phyloP scores from a whole-genome alignment of 176 grass and related monocot genomes.

The Carex scoparia region DNA sequence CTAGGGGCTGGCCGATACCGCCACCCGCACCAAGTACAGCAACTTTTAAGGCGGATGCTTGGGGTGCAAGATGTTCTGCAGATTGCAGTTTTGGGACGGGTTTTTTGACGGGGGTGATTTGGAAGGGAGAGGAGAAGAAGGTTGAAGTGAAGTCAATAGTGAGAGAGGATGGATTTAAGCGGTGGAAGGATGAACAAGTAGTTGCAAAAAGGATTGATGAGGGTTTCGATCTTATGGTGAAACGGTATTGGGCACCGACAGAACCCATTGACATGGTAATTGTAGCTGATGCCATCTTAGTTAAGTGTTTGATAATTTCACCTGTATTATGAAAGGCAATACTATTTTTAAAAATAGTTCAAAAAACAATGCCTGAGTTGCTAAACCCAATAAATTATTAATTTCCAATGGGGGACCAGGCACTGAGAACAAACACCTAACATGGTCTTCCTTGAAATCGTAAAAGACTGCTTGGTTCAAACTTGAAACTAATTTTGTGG shows the following conservation, averaged over 20 bases:
- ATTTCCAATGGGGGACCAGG: background rate
- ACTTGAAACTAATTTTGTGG: background rate
- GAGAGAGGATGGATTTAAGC: background rate
- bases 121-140: slow-evolving; percentile 21
- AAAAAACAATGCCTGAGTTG: background rate
- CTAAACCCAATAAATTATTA: background rate
- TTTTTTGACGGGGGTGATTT: slow-evolving; percentile 31
- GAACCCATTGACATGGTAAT: slow-evolving; percentile 13
- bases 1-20: slow-evolving; percentile 72
- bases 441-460: background rate
- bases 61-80: slow-evolving; percentile 31
- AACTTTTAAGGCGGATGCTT: slow-evolving; percentile 62
- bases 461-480: background rate
- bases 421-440: background rate
- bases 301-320: background rate
- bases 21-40: slow-evolving; percentile 73
- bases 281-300: slow-evolving; percentile 2
- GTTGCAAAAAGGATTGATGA: background rate
- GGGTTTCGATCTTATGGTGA: background rate
- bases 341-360: background rate
- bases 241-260: slow-evolving; percentile 21
- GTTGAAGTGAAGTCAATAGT: background rate
- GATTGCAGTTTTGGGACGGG: slow-evolving; percentile 45
- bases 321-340: background rate
- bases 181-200: slow-evolving; percentile 5